These are phyloP conservation scores for Thelonectria blattea DNA, from an alignment of 2,329 filamentous ascomycete species.

Conservation along the genomic window DNA sequence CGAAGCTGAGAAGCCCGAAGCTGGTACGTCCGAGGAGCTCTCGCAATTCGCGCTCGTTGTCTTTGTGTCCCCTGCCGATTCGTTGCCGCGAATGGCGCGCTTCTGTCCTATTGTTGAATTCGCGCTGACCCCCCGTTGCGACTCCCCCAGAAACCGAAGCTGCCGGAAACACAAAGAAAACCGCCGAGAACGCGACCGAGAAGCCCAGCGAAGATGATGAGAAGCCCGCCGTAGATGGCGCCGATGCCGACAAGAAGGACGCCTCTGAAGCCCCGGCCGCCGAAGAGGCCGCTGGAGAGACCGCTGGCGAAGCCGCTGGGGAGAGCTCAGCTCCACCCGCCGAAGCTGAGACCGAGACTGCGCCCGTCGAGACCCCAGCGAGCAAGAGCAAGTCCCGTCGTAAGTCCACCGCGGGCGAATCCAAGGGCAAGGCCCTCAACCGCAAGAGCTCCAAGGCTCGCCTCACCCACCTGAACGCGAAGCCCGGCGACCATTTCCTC, in stretches of 20 bases:
- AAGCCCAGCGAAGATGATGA: slow-evolving; percentile 36
- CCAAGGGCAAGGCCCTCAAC: slow-evolving; percentile 81
- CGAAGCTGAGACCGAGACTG: slow-evolving; percentile 32
- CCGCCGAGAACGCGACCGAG: slow-evolving; percentile 40
- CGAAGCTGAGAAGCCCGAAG: slow-evolving; percentile 38
- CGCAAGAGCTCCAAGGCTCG: slow-evolving; percentile 82
- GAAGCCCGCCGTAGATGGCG: slow-evolving; percentile 36
- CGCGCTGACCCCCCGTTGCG: slow-evolving; percentile 38
- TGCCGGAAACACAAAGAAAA: slow-evolving; percentile 39
- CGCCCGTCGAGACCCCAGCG: slow-evolving; percentile 39
- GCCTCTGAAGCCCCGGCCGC: slow-evolving; percentile 39
- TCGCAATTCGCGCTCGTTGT: slow-evolving; percentile 11
- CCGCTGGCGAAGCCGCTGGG: slow-evolving; percentile 39
- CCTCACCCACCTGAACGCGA: slow-evolving; percentile 75
- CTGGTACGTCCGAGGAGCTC: slow-evolving; percentile 40
- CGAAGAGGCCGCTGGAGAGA: slow-evolving; percentile 41
- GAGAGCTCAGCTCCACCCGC: slow-evolving; percentile 34
- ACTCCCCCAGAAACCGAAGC: slow-evolving; percentile 36
- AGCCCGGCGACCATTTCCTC: slow-evolving; percentile 91
- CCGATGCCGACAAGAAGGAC: slow-evolving; percentile 62
- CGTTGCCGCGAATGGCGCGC: slow-evolving; percentile 26
- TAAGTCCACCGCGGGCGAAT: slow-evolving; percentile 73
- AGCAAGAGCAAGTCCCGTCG: slow-evolving; percentile 62
- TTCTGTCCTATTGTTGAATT: slow-evolving; percentile 20
- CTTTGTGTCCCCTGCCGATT: not conserved